Conservation (phyloP, 768 basidiomycete species). For the Lentinula guzmanii region DNA sequence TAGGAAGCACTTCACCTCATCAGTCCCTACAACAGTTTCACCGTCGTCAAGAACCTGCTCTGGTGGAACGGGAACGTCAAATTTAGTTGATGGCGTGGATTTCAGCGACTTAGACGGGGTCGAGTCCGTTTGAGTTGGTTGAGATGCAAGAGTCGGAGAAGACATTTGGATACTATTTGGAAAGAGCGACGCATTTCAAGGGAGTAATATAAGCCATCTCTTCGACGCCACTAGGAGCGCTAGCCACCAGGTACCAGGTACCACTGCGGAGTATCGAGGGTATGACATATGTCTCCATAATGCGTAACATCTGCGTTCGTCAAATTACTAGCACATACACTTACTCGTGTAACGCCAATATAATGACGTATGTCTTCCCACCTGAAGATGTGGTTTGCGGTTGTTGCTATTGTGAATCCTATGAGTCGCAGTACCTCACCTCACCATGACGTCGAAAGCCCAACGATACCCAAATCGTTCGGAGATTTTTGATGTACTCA, state of each 20-base stretch:
- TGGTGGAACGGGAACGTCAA: background rate
- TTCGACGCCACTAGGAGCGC: background rate
- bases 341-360: no score
- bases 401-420: no score
- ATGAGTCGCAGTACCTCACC: background rate
- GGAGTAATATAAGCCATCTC: background rate
- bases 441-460: background rate
- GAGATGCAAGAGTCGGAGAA: background rate
- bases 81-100: background rate
- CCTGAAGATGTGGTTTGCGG: no score
- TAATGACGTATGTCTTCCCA: background rate
- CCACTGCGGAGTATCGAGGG: background rate
- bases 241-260: background rate
- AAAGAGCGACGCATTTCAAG: background rate
- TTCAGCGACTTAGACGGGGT: background rate
- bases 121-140: background rate
- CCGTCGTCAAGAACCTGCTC: background rate
- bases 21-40: constrained; percentile 1
- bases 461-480: background rate
- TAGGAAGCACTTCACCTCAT: background rate
- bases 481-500: constrained; percentile 13
- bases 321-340: no score
- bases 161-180: background rate
- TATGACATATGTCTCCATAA: background rate
- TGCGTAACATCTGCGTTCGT: no score